Evolutionary conservation across 805 yeast species (phyloP), one percentile per base, ranked within the genome.

Genomic region (Yamadazyma paraphyllophila): DNA sequence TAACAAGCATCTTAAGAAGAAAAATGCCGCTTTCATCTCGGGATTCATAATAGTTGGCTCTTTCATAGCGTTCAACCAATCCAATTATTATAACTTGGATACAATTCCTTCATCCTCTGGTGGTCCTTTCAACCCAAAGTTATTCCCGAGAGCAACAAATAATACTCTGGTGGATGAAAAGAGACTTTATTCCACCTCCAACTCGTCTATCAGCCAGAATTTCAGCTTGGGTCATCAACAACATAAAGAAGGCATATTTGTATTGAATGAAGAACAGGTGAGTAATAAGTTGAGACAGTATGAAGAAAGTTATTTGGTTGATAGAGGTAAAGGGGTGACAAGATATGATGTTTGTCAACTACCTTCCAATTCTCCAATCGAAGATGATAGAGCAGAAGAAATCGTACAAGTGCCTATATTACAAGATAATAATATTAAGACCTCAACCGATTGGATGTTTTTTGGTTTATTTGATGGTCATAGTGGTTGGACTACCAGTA

Each of bases 401-500:
- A 81, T 87, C 30, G 79, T 86, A 7, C 86, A 85, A 45, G 83
- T 83, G 1, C 88, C 90, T 5, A 69, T 85, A n/a, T 60, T 72
- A 45, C 81, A 80, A 56, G 88, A 83, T 47, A 81, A 79, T 48
- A 73, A 80, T 43, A 62, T 71, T 39, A 76, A 52, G 73, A 76
- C 63, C 56, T 68, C 56, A 53, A 74, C 67, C 0, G 97, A 92
- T 63, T 85, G 97, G 86, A 85, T 87, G 78, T 89, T 94, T 60
- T 94, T 96, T 80, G 96, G 98, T 4, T 81, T 94, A 0, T 92
- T 85, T 61, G 99, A 94, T 65, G 99, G 99, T 10, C 99, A 94
- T 65, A 90, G 96, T 2, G 99, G 99, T 16, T 90, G 96, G 82
- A 87, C 88, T 52, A 94, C 99, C 1, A 82, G 92, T 46, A 78